These are phyloP conservation scores for Gnetum montanum DNA, from an alignment of 75 land plant genomes.

Conservation along the genomic window DNA sequence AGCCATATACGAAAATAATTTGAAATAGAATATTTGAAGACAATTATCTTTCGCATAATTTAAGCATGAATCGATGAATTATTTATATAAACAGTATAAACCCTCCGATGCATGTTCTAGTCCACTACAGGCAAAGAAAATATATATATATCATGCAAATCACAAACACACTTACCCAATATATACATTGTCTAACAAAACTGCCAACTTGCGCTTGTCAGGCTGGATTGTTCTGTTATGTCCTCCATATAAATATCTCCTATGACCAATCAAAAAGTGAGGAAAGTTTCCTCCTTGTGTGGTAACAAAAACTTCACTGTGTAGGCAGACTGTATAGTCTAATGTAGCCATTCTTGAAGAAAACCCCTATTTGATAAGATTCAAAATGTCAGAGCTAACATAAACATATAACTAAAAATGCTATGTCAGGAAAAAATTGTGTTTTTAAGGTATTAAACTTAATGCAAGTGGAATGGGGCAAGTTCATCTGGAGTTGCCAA, in stretches of 20 bases:
- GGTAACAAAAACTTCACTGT: conserved; percentile 87
- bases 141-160: too few species aligned
- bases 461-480: conserved; percentile 62
- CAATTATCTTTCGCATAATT: too few species aligned
- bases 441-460: not conserved
- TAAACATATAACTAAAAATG: not conserved
- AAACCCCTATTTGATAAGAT: conserved; percentile 43
- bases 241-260: conserved; percentile 65
- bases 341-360: conserved; percentile 86
- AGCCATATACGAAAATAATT: too few species aligned
- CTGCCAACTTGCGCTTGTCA: conserved; percentile 69
- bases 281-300: conserved; percentile 94
- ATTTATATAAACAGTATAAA: too few species aligned
- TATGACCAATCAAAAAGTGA: conserved; percentile 85
- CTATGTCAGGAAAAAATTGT: not conserved
- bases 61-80: too few species aligned
- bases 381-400: not conserved
- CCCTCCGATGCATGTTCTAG: too few species aligned
- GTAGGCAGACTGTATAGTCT: conserved; percentile 78
- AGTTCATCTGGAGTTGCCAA: conserved; percentile 72
- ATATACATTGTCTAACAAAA: conserved; percentile 47
- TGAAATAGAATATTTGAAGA: too few species aligned
- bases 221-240: conserved; percentile 71
- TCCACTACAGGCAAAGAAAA: too few species aligned
- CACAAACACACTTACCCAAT: conserved; percentile 35